phyloP scores from a whole-genome alignment of 192 early-diverging fungal genomes.

The Chytriomyces sp. region DNA sequence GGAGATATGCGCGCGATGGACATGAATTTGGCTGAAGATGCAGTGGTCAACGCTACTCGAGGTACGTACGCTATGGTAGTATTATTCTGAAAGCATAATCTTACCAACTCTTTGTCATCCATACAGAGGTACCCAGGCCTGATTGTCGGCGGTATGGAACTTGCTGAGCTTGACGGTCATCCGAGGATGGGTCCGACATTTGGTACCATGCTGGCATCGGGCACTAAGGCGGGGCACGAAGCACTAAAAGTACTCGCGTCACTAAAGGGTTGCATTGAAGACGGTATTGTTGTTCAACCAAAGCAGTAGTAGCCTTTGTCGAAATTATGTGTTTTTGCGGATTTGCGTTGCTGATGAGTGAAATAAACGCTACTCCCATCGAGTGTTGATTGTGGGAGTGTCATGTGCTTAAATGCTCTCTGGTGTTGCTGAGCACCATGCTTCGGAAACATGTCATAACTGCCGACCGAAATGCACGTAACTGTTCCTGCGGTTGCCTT shows the following conservation, averaged over 20 bases:
- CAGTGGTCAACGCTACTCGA: conserved; percentile 67
- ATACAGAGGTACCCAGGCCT: conserved; percentile 65
- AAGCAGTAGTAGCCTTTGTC: not conserved
- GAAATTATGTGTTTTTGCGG: not conserved
- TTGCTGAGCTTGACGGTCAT: conserved; percentile 70
- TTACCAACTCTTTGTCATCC: no score
- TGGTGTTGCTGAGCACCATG: no score
- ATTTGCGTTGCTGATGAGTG: no score
- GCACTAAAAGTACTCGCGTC: conserved; percentile 47
- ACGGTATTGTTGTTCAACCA: conserved; percentile 23
- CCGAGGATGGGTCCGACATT: conserved; percentile 71
- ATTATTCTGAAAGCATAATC: conserved; percentile 70
- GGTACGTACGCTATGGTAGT: conserved; percentile 20
- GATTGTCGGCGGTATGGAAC: conserved; percentile 75
- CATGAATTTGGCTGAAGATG: conserved; percentile 73
- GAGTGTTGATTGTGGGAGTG: no score
- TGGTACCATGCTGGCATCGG: conserved; percentile 69
- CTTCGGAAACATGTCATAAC: no score
- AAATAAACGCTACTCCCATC: no score
- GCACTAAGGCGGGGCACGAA: conserved; percentile 69
- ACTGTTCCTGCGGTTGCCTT: no score
- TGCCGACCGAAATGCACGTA: no score
- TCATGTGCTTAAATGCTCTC: no score
- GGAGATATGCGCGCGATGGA: conserved; percentile 70
- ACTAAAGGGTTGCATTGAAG: conserved; percentile 22